These are phyloP conservation scores for Pneumocystis sp. DNA, from an alignment of 1,139 yeast genomes.

Conservation along the genomic window DNA sequence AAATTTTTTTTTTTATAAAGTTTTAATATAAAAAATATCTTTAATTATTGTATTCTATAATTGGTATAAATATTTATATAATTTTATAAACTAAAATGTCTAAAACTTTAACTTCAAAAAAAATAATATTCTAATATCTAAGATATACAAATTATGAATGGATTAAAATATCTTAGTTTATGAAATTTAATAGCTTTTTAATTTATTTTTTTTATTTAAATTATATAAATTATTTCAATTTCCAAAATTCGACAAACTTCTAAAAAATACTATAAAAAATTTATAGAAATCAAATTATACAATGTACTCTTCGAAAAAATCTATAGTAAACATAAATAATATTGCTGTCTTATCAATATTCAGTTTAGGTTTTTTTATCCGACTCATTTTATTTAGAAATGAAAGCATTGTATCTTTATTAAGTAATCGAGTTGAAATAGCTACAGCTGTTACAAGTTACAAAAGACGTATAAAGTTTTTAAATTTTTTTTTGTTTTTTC, in stretches of 20 bases:
- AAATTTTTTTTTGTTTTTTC: constrained; percentile 17
- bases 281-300: background rate
- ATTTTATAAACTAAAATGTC: too few relatives aligned
- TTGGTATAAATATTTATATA: too few relatives aligned
- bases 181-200: too few relatives aligned
- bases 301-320: background rate
- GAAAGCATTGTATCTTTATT: background rate
- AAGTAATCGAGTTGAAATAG: constrained; percentile 43
- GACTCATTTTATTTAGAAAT: background rate
- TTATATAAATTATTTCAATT: background rate
- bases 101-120: too few relatives aligned
- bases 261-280: background rate
- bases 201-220: too few relatives aligned
- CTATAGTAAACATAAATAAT: background rate
- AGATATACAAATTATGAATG: too few relatives aligned
- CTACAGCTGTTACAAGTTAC: constrained; percentile 66
- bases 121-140: too few relatives aligned
- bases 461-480: constrained; percentile 24
- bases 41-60: too few relatives aligned
- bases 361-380: background rate
- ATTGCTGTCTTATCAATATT: background rate
- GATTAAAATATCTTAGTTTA: too few relatives aligned
- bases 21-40: too few relatives aligned
- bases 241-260: background rate
- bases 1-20: too few relatives aligned